A percentile compares a stretch with the other conserved stretches of the same genome.
Conservation (phyloP, 164 flowering plant species). For the Warburgia ugandensis region DNA sequence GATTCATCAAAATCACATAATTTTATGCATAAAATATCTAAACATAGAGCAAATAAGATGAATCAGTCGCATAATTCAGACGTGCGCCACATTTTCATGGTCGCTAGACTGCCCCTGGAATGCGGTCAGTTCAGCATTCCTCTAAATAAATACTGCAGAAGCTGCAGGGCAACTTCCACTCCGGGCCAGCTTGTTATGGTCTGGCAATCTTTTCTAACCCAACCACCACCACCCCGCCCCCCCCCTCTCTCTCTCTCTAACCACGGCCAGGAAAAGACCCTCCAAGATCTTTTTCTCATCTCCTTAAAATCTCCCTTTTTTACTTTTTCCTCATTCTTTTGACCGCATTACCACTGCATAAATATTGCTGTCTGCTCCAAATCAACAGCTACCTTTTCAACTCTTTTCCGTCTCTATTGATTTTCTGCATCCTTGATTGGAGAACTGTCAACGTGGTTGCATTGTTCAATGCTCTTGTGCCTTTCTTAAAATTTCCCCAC, state of each 20-base stretch:
- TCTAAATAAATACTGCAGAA: not conserved
- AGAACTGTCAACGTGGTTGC: too few relatives aligned
- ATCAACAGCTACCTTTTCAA: conserved; percentile 17
- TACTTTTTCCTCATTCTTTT: conserved; percentile 13
- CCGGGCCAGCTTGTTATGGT: conserved; percentile 20
- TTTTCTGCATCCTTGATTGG: too few relatives aligned
- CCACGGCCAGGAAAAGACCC: not conserved
- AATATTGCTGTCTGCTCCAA: conserved; percentile 26
- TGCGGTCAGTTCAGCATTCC: not conserved
- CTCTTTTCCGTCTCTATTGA: too few relatives aligned
- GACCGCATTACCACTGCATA: conserved; percentile 9
- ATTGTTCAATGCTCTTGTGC: conserved; percentile 27
- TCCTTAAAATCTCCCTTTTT: conserved; percentile 11
- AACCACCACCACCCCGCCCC: not conserved
- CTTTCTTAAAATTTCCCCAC: too few relatives aligned
- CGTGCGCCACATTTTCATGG: too few relatives aligned
- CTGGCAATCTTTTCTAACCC: conserved; percentile 11
- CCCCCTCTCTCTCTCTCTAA: not conserved
- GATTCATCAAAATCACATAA: too few relatives aligned
- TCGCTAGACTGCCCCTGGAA: too few relatives aligned
- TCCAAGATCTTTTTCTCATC: not conserved
- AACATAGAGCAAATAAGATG: too few relatives aligned
- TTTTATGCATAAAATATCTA: too few relatives aligned
- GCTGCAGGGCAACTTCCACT: conserved; percentile 11
- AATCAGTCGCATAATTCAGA: too few relatives aligned